Evolutionary conservation across 2,329 filamentous ascomycete genomes (phyloP).

Genomic region (Colletotrichum coccodes): DNA sequence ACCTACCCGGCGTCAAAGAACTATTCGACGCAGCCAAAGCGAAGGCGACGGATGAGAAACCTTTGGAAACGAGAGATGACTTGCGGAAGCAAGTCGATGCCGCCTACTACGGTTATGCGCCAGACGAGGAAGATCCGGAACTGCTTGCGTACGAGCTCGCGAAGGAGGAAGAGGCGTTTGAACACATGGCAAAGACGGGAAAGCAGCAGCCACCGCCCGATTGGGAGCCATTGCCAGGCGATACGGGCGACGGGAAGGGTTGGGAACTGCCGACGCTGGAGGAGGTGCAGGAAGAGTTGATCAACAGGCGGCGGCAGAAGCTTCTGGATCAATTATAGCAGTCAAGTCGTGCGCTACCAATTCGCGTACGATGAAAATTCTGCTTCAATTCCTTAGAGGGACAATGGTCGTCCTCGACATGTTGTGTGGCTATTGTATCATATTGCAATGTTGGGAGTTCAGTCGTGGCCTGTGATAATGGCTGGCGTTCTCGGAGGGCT

Average conservation of each 20-base stretch:
- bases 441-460: slow-evolving; percentile 21
- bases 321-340: slow-evolving; percentile 80
- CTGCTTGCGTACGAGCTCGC: slow-evolving; percentile 82
- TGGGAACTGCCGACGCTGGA: slow-evolving; percentile 89
- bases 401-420: neutral
- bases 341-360: neutral
- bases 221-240: slow-evolving; percentile 90
- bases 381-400: neutral
- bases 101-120: slow-evolving; percentile 93
- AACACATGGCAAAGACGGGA: slow-evolving; percentile 71
- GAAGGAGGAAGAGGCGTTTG: slow-evolving; percentile 85
- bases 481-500: slow-evolving; percentile 25
- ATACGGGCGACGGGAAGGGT: slow-evolving; percentile 81
- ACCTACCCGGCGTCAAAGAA: slow-evolving; percentile 95
- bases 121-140: slow-evolving; percentile 88
- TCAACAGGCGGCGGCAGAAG: slow-evolving; percentile 85
- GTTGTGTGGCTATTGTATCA: slow-evolving; percentile 15
- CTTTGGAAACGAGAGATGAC: slow-evolving; percentile 75
- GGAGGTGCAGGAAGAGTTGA: slow-evolving; percentile 92
- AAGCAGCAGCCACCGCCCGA: slow-evolving; percentile 68
- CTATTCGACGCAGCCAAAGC: slow-evolving; percentile 81
- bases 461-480: slow-evolving; percentile 18
- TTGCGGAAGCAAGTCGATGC: slow-evolving; percentile 85
- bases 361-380: neutral
- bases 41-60: slow-evolving; percentile 67